These are phyloP conservation scores for Pestalotiopsis sp. DNA, from an alignment of 2,329 filamentous ascomycete genomes.

Conservation along the genomic window DNA sequence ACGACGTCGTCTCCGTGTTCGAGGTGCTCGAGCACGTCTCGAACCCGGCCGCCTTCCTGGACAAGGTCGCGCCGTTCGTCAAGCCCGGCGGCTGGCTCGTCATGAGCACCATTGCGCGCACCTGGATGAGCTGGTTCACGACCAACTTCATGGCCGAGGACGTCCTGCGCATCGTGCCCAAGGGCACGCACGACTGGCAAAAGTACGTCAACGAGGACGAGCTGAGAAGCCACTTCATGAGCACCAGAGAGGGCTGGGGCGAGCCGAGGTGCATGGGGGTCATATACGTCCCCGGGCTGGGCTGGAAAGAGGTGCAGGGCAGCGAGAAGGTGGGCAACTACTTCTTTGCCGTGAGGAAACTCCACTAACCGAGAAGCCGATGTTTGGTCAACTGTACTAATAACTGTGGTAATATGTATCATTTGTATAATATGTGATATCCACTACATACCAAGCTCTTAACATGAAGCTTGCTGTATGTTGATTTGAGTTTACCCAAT, in stretches of 20 bases:
- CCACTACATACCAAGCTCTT: neutral
- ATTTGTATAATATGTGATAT: constrained; percentile 1
- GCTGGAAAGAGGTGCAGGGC: constrained; percentile 81
- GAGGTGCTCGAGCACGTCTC: constrained; percentile 95
- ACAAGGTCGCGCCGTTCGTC: constrained; percentile 71
- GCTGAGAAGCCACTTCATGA: constrained; percentile 57
- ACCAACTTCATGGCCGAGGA: constrained; percentile 93
- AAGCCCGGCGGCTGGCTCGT: constrained; percentile 92
- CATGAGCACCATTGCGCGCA: constrained; percentile 88
- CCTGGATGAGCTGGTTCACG: constrained; percentile 84
- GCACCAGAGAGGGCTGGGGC: constrained; percentile 56
- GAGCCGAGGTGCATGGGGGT: constrained; percentile 70
- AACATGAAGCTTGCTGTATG: too few species aligned
- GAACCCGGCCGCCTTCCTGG: constrained; percentile 71
- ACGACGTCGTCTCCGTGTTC: constrained; percentile 84
- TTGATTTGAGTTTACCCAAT: too few species aligned
- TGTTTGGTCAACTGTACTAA: neutral
- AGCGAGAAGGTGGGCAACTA: constrained; percentile 92
- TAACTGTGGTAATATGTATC: constrained; percentile 3
- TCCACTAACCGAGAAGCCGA: too few species aligned
- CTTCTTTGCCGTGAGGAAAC: constrained; percentile 73
- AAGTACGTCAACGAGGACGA: constrained; percentile 93
- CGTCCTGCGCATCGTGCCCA: constrained; percentile 81
- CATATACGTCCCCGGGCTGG: constrained; percentile 84
- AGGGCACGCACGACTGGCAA: constrained; percentile 92